phyloP scores from a whole-genome alignment of 768 basidiomycete genomes.

The Rhizopogon vulgaris region DNA sequence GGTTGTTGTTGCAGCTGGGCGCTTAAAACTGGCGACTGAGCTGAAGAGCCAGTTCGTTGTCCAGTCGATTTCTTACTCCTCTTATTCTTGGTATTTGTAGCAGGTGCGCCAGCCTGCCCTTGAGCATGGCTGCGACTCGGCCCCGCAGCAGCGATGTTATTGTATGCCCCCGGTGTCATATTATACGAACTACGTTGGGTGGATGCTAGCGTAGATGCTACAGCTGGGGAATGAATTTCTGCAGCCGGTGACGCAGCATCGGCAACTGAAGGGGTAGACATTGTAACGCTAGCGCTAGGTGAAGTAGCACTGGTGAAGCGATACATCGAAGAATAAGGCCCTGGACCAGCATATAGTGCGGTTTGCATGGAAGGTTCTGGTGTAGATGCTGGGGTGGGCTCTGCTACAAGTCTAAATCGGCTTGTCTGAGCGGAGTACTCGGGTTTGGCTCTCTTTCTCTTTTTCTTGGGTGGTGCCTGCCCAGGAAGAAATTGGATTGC shows the following conservation, averaged over 20 bases:
- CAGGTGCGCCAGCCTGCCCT: background rate
- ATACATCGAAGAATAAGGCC: constrained; percentile 37
- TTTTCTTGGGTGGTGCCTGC: constrained; percentile 29
- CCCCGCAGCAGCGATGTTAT: constrained; percentile 2
- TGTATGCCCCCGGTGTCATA: background rate
- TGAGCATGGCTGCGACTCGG: background rate
- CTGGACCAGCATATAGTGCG: constrained; percentile 30
- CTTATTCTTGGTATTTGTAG: background rate
- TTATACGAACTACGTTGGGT: background rate
- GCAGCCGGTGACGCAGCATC: constrained; percentile 1
- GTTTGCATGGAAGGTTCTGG: constrained; percentile 9
- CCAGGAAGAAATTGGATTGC: constrained; percentile 47
- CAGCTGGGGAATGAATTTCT: background rate
- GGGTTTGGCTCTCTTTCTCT: constrained; percentile 20
- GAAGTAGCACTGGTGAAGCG: constrained; percentile 14
- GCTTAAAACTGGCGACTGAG: background rate
- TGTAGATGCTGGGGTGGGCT: constrained; percentile 22
- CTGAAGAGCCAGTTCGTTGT: background rate
- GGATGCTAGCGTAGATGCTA: constrained; percentile 4
- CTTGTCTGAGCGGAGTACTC: constrained; percentile 41
- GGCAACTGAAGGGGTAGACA: constrained; percentile 5
- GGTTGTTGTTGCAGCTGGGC: constrained; percentile 8
- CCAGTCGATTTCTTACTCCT: constrained; percentile 11
- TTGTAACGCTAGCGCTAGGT: background rate
- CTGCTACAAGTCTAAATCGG: constrained; percentile 38